phyloP scores from a whole-genome alignment of 129 eudicot genomes.

The Arctium minus region DNA sequence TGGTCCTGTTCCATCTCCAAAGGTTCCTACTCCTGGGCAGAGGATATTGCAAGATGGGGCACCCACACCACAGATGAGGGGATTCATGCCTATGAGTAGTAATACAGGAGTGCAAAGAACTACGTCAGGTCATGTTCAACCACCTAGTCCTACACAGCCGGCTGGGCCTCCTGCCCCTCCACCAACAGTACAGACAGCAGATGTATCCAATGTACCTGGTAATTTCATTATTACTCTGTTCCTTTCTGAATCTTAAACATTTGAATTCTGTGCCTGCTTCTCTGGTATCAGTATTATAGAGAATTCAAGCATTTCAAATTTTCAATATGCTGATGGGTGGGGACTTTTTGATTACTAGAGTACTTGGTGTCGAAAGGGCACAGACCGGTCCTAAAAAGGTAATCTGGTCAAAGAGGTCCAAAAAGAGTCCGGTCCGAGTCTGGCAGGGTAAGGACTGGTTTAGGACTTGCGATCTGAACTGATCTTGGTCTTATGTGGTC shows the following conservation, averaged over 20 bases:
- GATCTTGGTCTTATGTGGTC: no score
- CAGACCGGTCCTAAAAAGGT: neutral
- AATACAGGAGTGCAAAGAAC: slow-evolving; percentile 57
- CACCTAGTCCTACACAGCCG: slow-evolving; percentile 61
- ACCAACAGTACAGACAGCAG: slow-evolving; percentile 81
- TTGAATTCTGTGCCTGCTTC: neutral
- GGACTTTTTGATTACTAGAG: neutral
- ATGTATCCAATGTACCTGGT: slow-evolving; percentile 75
- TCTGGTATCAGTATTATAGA: neutral
- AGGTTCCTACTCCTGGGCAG: slow-evolving; percentile 41
- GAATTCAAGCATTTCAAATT: neutral
- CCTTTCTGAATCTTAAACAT: neutral
- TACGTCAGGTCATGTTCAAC: slow-evolving; percentile 49
- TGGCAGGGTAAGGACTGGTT: no score
- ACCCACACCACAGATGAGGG: slow-evolving; percentile 48
- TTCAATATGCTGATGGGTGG: neutral
- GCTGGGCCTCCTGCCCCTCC: slow-evolving; percentile 79
- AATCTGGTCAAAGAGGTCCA: no score
- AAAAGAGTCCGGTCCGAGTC: no score
- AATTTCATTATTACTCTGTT: neutral
- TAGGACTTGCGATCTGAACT: no score
- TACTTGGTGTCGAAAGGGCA: neutral
- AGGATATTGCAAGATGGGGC: slow-evolving; percentile 53
- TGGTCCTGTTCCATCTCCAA: slow-evolving; percentile 53
- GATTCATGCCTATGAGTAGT: slow-evolving; percentile 57